These are phyloP conservation scores for Myriangium duriaei DNA, from an alignment of 2,329 filamentous ascomycete genomes.

Conservation along the genomic window DNA sequence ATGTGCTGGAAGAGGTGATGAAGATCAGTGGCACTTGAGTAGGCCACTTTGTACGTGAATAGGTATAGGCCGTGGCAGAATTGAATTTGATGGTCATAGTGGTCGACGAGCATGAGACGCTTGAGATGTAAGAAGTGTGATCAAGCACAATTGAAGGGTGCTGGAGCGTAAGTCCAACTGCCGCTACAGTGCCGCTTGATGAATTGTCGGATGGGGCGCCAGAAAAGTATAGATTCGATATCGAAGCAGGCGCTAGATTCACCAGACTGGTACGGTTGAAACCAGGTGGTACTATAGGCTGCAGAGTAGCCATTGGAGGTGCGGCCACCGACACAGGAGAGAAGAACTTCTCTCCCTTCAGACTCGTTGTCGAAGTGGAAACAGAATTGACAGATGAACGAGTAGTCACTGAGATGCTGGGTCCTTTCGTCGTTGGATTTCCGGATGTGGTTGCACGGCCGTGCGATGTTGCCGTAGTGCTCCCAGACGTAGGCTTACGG, in stretches of 20 bases:
- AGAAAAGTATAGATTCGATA: constrained; percentile 6
- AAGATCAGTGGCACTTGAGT: constrained; percentile 9
- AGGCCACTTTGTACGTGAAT: constrained; percentile 8
- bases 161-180: constrained; percentile 8
- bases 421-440: no score
- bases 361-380: no score
- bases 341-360: background rate
- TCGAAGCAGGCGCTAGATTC: constrained; percentile 6
- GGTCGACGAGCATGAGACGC: constrained; percentile 8
- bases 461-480: background rate
- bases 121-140: constrained; percentile 11
- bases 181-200: constrained; percentile 2
- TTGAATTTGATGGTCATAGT: constrained; percentile 9
- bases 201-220: constrained; percentile 1
- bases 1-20: constrained; percentile 7
- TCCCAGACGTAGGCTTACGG: background rate
- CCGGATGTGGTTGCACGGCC: no score
- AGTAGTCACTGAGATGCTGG: no score
- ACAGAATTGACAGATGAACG: no score
- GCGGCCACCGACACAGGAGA: constrained; percentile 5
- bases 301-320: constrained; percentile 5
- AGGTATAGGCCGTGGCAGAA: constrained; percentile 8
- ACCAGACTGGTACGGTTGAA: constrained; percentile 5
- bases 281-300: constrained; percentile 5
- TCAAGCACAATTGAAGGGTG: constrained; percentile 12